Conservation (phyloP, 2,329 filamentous ascomycete species). For the Bipolaris cookei region DNA sequence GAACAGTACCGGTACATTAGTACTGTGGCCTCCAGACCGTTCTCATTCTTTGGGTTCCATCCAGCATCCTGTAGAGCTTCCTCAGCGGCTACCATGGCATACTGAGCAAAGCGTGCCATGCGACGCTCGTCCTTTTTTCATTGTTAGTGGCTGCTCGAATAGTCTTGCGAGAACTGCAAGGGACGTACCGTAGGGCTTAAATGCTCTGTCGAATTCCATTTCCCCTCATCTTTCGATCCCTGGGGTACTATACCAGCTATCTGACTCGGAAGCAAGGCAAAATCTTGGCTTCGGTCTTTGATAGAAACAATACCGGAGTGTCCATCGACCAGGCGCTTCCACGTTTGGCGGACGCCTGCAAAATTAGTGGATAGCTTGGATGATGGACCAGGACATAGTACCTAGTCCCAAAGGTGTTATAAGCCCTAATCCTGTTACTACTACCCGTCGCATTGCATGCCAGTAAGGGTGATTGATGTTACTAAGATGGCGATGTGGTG, state of each 20-base stretch:
- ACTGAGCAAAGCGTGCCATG: conserved; percentile 92
- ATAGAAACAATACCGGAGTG: conserved; percentile 82
- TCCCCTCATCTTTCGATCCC: conserved; percentile 53
- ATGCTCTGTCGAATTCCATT: conserved; percentile 58
- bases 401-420: conserved; percentile 77
- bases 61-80: conserved; percentile 85
- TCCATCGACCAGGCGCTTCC: conserved; percentile 79
- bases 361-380: conserved; percentile 3
- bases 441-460: conserved; percentile 58
- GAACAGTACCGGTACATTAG: conserved; percentile 10
- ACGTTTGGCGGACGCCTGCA: conserved; percentile 72
- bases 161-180: neutral
- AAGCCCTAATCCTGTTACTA: conserved; percentile 58
- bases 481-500: neutral
- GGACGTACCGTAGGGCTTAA: conserved; percentile 44
- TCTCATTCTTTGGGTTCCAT: conserved; percentile 68
- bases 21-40: conserved; percentile 74
- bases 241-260: conserved; percentile 82
- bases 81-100: conserved; percentile 82
- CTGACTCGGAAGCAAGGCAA: conserved; percentile 78
- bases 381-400: conserved; percentile 29
- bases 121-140: conserved; percentile 68
- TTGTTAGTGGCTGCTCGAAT: conserved; percentile 44
- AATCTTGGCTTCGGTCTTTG: conserved; percentile 65
- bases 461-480: conserved; percentile 33